These are phyloP conservation scores for Zizania latifolia DNA, from an alignment of 176 grass and related monocot genomes.

Conservation along the genomic window DNA sequence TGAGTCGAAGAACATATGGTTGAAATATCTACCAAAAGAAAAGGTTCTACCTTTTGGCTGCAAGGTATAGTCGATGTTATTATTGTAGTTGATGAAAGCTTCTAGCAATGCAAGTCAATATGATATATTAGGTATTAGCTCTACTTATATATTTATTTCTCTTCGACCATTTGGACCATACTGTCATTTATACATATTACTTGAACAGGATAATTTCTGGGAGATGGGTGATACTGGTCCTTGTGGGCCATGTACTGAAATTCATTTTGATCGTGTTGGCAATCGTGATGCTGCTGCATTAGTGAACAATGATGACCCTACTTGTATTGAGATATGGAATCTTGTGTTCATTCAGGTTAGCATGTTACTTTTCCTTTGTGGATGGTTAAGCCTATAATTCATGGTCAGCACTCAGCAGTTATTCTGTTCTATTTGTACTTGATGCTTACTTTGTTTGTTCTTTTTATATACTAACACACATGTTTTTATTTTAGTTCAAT, in stretches of 20 bases:
- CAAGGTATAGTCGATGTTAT: slow-evolving; percentile 46
- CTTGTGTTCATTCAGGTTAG: slow-evolving; percentile 94
- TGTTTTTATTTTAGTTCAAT: slow-evolving; percentile 61
- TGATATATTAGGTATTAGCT: background rate
- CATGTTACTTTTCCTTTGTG: slow-evolving; percentile 1
- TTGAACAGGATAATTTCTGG: slow-evolving; percentile 88
- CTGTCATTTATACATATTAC: background rate
- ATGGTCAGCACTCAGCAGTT: background rate
- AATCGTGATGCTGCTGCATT: slow-evolving; percentile 71
- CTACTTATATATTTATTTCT: background rate
- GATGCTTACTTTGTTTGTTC: background rate
- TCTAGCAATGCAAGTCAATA: background rate
- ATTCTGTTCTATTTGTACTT: background rate
- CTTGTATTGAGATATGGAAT: slow-evolving; percentile 98
- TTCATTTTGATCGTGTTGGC: slow-evolving; percentile 87
- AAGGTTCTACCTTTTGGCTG: slow-evolving; percentile 85
- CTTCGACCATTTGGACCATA: background rate
- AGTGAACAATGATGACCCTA: slow-evolving; percentile 88
- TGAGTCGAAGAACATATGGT: slow-evolving; percentile 69
- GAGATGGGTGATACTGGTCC: slow-evolving; percentile 95
- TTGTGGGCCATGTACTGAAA: slow-evolving; percentile 93
- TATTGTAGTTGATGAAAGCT: background rate
- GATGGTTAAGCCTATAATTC: background rate
- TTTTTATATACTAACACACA: background rate
- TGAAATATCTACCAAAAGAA: slow-evolving; percentile 58